Base-by-base conservation (phyloP, 352 stramenopile genomes). In the Phytophthora quininea region DNA sequence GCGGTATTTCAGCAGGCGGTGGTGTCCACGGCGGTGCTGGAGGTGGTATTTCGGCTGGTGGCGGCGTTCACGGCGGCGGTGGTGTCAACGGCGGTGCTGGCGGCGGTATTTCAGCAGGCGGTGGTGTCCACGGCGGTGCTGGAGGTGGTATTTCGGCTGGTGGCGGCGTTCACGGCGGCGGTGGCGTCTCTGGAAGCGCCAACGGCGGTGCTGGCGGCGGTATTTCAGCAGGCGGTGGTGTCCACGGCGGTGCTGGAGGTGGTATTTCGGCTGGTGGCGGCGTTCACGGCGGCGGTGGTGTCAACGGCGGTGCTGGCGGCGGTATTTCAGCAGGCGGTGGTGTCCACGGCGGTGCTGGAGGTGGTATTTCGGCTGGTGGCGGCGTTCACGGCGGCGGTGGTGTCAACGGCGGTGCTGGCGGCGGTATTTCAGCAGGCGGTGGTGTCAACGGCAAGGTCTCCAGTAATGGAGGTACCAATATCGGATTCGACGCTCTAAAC, bases 381-480 rank as follows among this genome's bases (percentile, higher is more conserved):
- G 43, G 45, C 31, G 45, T 24, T 19, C 42, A 60, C 52, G 35
- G 5, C 5, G 12, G 30, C 4, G 62, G 46, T 38, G 35, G 10
- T 40, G 35, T 40, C 35, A 40, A 40, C 35, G 35, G 35, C 35
- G 35, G 35, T 40, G 35, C 48, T 54, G n/a, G 27, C 54, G 19
- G 32, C 33, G 4, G 53, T 35, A 4, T 5, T 54, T 5, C 49
- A 57, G 32, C 6, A 9, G 30, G 54, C 29, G 64, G 42, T 24
- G 64, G 42, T 11, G n/a, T 62, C 10, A 35, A 37, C 5, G 54
- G 27, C 35, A 54, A 45, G 3, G 27, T 56, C 31, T 11, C 5
- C 35, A 10, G 35, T n/a, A 27, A 54, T 14, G 19, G 46, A 2
- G 27, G 42, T 6, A 27, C 43, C 35, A 10, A 10, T 40, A 5